Evolutionary conservation across 352 stramenopile genomes (phyloP).

Genomic region (Thraustochytrium striatum): DNA sequence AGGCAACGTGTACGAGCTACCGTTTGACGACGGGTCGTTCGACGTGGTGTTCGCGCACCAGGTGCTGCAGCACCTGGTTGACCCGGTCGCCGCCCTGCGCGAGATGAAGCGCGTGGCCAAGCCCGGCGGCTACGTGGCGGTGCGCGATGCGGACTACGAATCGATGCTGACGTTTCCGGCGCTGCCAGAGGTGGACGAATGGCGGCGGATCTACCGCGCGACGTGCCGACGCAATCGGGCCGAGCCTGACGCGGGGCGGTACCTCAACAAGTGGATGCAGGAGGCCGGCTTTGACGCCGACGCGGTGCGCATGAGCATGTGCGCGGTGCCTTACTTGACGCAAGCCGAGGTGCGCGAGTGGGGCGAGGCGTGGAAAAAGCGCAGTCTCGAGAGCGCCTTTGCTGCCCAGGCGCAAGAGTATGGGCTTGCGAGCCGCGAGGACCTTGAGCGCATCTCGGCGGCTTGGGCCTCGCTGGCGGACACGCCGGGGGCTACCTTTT

Average conservation of each 20-base stretch:
- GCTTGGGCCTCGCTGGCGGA: constrained; percentile 6
- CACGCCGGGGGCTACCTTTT: constrained; percentile 18
- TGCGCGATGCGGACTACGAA: constrained; percentile 29
- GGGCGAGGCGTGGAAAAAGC: constrained; percentile 13
- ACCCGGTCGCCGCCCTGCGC: constrained; percentile 14
- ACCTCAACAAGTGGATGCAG: constrained; percentile 16
- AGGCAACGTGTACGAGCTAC: constrained; percentile 32
- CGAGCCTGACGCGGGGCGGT: constrained; percentile 13
- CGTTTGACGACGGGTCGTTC: constrained; percentile 46
- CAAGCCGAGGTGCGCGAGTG: constrained; percentile 33
- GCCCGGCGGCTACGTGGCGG: background rate
- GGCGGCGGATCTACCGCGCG: background rate
- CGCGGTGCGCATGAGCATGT: background rate
- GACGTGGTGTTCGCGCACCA: constrained; percentile 46
- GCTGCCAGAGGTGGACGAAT: constrained; percentile 2
- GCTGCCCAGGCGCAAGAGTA: constrained; percentile 37
- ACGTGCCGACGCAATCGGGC: constrained; percentile 28
- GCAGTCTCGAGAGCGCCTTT: constrained; percentile 24
- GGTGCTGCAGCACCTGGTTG: constrained; percentile 43
- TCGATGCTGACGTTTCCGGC: constrained; percentile 30
- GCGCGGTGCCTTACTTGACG: constrained; percentile 7
- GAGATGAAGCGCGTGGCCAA: constrained; percentile 45
- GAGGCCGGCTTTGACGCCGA: constrained; percentile 23
- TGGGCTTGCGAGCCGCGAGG: constrained; percentile 8
- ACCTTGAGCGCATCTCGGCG: constrained; percentile 24